These are phyloP conservation scores for Candida nitratophila DNA, from an alignment of 805 yeast genomes.

Conservation along the genomic window DNA sequence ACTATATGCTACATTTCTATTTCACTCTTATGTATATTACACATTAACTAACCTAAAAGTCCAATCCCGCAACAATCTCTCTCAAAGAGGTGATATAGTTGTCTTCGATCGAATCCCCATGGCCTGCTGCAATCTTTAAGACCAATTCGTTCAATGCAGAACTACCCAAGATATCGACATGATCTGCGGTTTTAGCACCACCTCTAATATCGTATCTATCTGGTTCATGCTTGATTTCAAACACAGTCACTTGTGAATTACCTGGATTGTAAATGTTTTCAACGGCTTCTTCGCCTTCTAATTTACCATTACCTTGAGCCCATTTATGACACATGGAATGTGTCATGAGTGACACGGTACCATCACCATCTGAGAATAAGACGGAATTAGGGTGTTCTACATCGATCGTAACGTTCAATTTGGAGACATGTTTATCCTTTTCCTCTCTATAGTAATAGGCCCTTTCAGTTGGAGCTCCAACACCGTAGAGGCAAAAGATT, in stretches of 20 bases:
- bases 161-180: conserved; percentile 92
- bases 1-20: no score
- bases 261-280: conserved; percentile 73
- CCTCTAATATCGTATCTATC: conserved; percentile 92
- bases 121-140: conserved; percentile 75
- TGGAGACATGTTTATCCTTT: conserved; percentile 38
- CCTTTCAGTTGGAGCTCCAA: conserved; percentile 95
- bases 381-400: conserved; percentile 60
- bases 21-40: neutral
- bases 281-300: conserved; percentile 17
- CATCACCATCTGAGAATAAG: conserved; percentile 87
- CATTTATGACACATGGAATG: conserved; percentile 91
- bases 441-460: conserved; percentile 82
- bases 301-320: conserved; percentile 42
- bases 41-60: no score
- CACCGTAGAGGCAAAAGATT: conserved; percentile 85
- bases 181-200: conserved; percentile 96
- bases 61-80: conserved; percentile 52
- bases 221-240: conserved; percentile 91
- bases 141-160: conserved; percentile 87
- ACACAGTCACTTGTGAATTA: conserved; percentile 60
- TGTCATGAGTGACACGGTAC: conserved; percentile 82
- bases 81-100: conserved; percentile 50
- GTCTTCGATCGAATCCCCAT: conserved; percentile 60
- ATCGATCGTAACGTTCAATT: conserved; percentile 68